phyloP scores from a whole-genome alignment of 495 filamentous ascomycete genomes.

The Penicillium steckii region DNA sequence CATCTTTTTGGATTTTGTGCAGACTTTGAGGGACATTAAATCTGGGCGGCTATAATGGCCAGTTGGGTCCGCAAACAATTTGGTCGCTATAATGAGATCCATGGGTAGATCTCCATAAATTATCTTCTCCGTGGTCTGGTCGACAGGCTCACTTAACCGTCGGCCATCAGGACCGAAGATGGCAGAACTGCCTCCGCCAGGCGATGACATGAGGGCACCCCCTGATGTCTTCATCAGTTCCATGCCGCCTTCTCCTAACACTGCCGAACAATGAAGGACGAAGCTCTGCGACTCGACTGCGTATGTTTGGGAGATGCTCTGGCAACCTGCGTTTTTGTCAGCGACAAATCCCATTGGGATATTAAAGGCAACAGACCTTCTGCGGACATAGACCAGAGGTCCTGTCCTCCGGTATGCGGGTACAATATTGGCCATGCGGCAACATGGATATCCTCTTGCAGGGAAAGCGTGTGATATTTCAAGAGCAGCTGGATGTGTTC shows the following conservation, averaged over 20 bases:
- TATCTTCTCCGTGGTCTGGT: slow-evolving; percentile 37
- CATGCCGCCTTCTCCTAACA: slow-evolving; percentile 44
- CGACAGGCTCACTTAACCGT: slow-evolving; percentile 35
- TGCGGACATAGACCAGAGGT: slow-evolving; percentile 33
- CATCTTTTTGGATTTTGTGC: slow-evolving; percentile 1
- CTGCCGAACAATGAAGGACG: slow-evolving; percentile 47
- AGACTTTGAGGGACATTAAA: slow-evolving; percentile 43
- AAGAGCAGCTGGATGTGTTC: slow-evolving; percentile 61
- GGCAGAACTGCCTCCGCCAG: slow-evolving; percentile 50
- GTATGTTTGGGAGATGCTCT: slow-evolving; percentile 30
- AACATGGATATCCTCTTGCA: slow-evolving; percentile 55
- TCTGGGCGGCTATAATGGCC: slow-evolving; percentile 57
- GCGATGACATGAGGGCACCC: slow-evolving; percentile 29
- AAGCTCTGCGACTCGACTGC: slow-evolving; percentile 53
- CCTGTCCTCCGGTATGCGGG: slow-evolving; percentile 18
- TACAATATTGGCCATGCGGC: slow-evolving; percentile 55
- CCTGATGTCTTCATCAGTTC: slow-evolving; percentile 34
- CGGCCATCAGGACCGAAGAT: slow-evolving; percentile 56
- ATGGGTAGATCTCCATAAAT: slow-evolving; percentile 49
- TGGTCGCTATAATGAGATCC: slow-evolving; percentile 32
- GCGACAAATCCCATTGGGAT: not conserved
- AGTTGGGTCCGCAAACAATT: slow-evolving; percentile 40
- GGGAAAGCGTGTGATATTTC: slow-evolving; percentile 53
- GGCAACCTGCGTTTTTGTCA: slow-evolving; percentile 5
- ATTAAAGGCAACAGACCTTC: slow-evolving; percentile 31